phyloP scores from a whole-genome alignment of 164 flowering plant species.

The Chloranthus sessilifolius region DNA sequence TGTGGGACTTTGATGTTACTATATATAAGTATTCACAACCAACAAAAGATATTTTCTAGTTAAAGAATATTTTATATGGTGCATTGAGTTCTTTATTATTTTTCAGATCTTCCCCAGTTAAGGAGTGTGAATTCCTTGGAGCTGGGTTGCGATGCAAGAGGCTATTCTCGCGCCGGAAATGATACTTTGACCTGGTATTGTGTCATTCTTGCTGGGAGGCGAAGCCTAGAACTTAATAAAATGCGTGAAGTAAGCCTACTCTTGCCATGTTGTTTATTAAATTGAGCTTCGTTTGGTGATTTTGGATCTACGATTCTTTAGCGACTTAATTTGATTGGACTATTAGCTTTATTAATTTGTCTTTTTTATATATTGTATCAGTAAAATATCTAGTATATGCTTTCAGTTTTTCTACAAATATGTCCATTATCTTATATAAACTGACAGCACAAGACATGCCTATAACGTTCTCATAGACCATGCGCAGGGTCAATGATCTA shows the following conservation, averaged over 20 bases:
- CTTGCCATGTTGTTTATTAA: neutral
- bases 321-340: neutral
- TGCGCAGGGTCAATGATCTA: constrained; percentile 69
- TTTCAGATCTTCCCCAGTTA: constrained; percentile 80
- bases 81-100: constrained; percentile 4
- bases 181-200: constrained; percentile 79
- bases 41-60: no score
- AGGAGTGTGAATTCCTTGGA: constrained; percentile 75
- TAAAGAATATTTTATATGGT: no score
- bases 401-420: no score
- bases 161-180: constrained; percentile 82
- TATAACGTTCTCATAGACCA: constrained; percentile 50
- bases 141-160: constrained; percentile 89
- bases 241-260: constrained; percentile 73
- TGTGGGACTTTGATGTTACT: no score
- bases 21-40: no score
- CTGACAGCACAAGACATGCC: no score
- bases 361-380: neutral
- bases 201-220: constrained; percentile 79
- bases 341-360: neutral
- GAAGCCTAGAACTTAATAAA: constrained; percentile 60
- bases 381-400: no score
- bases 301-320: neutral
- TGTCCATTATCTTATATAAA: no score
- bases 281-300: neutral